Base-by-base conservation (phyloP, 345 rosid species). In the Citrus glauca region DNA sequence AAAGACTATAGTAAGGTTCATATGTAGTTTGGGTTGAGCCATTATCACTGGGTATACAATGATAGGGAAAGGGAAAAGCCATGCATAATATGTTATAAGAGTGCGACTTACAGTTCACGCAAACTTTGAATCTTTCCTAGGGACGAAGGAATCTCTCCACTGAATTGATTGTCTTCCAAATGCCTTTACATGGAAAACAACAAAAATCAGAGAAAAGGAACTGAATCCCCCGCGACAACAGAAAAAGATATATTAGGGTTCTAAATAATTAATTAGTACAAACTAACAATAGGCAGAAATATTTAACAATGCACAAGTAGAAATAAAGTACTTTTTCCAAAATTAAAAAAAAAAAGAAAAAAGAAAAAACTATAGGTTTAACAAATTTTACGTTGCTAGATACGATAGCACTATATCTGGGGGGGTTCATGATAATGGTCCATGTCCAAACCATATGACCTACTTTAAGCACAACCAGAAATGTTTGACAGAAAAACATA, bases 131-230 rank as follows among this genome's bases (percentile, higher is more conserved):
- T 73, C 81, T 72, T 85, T 81, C 92, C 91, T 20, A 94, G 82
- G 37, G 91, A 88, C 17, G 89, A 6, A 60, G 95, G 93, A 79
- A 94, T 89, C 74, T 6, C 71, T 83, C 98, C 99, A 76, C 69
- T 80, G 77, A 91, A 84, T 32, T 77, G 86, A 69, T 94, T 96
- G 85, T 90, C 85, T 82, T 96, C 92, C 85, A 96, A 85, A 85
- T 91, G 97, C 89, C 99, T 96, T 78, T 48, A 66, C 69, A 68
- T 33, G 57, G 59, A 67, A 77, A 84, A 77, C 22, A 65, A 65
- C 30, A 77, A 11, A 33, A 5, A 70, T 79, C 16, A 75, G 76
- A 70, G 61, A 66, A 80, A 60, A 28, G 33, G 69, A 78, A 60
- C 64, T 27, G 71, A 78, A 76, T 30, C 56, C 70, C 78, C 45